Base-by-base conservation (phyloP, 2,329 filamentous ascomycete species). In the Emmonsiellopsis sp. region DNA sequence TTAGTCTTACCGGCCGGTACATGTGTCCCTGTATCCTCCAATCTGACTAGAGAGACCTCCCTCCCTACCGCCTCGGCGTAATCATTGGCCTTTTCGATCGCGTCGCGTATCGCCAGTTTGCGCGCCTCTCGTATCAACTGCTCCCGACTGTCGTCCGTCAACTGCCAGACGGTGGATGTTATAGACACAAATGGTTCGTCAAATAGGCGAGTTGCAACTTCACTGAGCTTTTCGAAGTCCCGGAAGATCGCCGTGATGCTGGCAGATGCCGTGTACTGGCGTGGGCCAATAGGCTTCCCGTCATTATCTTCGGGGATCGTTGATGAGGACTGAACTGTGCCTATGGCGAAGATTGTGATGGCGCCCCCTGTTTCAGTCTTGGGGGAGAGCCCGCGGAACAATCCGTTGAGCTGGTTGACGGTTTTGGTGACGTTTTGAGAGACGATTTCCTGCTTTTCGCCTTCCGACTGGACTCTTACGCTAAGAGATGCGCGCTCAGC, bases 1-100 rank as follows among this genome's bases (percentile, higher is more conserved):
- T 6, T n/a, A 11, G n/a, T n/a, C 40, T 11, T 11, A 9, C 37
- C 8, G 5, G 1, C 2, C 13, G 15, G 7, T 3, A 13, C 15
- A 43, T 32, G 7, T 8, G 7, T 32, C 6, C 10, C 49, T 26
- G 15, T 11, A n/a, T 51, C 38, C 11, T 15, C 13, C 15, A 64
- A 54, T 31, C 62, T 51, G 13, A 60, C 57, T 7, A 54, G 44
- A 15, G 43, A 47, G 1, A 62, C 60, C 11, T 59, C 41, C 11
- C 60, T 47, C 6, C 55, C 59, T 15, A 66, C 54, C 11, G 59
- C 59, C 1, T 57, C 50, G 0, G 61, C 60, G 45, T 61, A 63
- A 20, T 60, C 59, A 7, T 58, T 47, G 1, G 64, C 64, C 40
- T 64, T 61, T 7, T 53, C 10, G 9, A 67, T 56, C 3, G 64